A percentile compares a stretch with the other conserved stretches of the same genome.
Evolutionary conservation across 176 grass and related monocot genomes (phyloP).

Genomic region (Alopecurus myosuroides): DNA sequence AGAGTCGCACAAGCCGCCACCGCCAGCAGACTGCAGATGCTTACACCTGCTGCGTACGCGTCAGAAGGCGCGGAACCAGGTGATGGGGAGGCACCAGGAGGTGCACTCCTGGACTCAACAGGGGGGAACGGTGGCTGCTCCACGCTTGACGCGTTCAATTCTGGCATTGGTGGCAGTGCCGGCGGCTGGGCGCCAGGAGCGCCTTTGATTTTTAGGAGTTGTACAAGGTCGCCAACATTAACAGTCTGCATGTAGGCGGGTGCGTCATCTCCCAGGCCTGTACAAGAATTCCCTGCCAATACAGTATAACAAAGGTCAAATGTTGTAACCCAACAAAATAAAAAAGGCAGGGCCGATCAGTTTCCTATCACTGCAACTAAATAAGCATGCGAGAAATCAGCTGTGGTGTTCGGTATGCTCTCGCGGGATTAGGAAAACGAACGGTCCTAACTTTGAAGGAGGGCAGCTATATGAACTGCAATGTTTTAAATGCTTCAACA

Average conservation of each 20-base stretch:
- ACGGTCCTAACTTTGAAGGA: background rate
- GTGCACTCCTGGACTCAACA: background rate
- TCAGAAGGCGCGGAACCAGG: conserved; percentile 23
- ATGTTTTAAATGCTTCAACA: background rate
- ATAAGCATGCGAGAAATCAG: background rate
- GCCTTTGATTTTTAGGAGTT: background rate
- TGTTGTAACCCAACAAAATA: background rate
- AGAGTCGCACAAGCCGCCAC: conserved; percentile 9
- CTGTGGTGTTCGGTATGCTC: background rate
- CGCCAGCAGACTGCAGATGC: conserved; percentile 15
- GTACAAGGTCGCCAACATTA: background rate
- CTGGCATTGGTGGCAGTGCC: conserved; percentile 35
- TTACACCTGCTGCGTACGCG: background rate
- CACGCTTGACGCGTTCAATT: conserved; percentile 26
- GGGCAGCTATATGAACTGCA: background rate
- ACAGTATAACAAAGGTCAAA: background rate
- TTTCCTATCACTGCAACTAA: background rate
- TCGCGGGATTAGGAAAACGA: background rate
- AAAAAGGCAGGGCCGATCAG: background rate
- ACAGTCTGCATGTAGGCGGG: conserved; percentile 40
- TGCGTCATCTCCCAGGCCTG: conserved; percentile 10
- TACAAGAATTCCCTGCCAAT: conserved; percentile 58
- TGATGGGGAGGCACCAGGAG: background rate
- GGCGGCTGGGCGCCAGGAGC: conserved; percentile 6
- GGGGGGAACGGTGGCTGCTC: conserved; percentile 44